Conservation (phyloP, 2,329 filamentous ascomycete species). For the Elsinoe ampelina region DNA sequence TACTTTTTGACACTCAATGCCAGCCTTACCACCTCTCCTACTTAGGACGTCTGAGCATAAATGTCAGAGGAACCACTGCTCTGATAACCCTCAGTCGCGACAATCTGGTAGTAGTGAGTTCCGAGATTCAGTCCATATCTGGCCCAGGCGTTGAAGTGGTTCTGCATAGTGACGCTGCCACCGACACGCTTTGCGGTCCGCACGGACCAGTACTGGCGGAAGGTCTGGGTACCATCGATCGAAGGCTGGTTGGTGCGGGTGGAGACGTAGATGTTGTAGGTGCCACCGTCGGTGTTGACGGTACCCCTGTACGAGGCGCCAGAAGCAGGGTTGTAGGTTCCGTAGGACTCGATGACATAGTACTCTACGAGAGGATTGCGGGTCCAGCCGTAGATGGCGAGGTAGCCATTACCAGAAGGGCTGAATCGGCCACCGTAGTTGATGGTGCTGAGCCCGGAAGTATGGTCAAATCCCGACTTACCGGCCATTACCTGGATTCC, state of each 20-base stretch:
- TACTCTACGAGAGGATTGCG: constrained; percentile 46
- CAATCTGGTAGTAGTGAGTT: constrained; percentile 13
- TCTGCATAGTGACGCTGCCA: constrained; percentile 42
- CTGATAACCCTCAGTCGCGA: too few species aligned
- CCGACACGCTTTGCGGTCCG: constrained; percentile 40
- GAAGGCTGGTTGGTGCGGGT: constrained; percentile 39
- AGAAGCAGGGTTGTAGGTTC: constrained; percentile 39
- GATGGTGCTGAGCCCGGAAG: constrained; percentile 27
- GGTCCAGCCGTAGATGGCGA: constrained; percentile 53
- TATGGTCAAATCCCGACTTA: too few species aligned
- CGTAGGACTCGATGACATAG: constrained; percentile 48
- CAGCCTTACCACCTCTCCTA: too few species aligned
- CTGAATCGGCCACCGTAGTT: constrained; percentile 41
- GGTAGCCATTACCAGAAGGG: constrained; percentile 42
- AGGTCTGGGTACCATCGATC: constrained; percentile 46
- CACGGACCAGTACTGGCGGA: constrained; percentile 47
- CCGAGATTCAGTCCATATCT: constrained; percentile 42
- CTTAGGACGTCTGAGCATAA: too few species aligned
- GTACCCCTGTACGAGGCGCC: constrained; percentile 42
- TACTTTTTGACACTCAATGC: too few species aligned
- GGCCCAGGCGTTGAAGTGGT: constrained; percentile 47
- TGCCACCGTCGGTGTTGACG: constrained; percentile 43
- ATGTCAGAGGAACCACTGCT: too few species aligned
- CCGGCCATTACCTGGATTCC: constrained; percentile 43
- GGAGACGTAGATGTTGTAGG: constrained; percentile 44